Evolutionary conservation across 306 rosid species (phyloP), one percentile per base, ranked within the genome.

Genomic region (Spatholobus suberectus): DNA sequence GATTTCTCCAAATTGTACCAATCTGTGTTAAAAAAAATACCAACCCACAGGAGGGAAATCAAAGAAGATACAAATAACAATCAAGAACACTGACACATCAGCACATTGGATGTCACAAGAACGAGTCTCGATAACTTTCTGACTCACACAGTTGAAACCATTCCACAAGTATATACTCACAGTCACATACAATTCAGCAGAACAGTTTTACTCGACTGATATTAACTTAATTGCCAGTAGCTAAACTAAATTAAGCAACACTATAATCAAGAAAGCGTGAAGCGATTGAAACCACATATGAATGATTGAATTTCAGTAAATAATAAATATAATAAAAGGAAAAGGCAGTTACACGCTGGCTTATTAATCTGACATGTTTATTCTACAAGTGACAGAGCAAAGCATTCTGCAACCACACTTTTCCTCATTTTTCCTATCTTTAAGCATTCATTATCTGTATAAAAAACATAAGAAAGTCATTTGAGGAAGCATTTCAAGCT

Each of bases 1-100:
- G 99, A 95, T 83, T 95, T 95, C 85, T 95, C 99, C 87, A 95
- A 87, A 85, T 95, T 95, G 90, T 95, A 95, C 99, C 99, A 95
- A 83, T 95, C 99, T 61, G 98, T 95, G 87, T 79, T 7, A 6
- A 23, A 34, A 49, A 40, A 73, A 69, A 40, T 3, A 78, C 80
- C 82, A 85, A 74, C 35, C 76, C 82, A 82, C 24, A 41, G 13
- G 32, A 15, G 54, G 1, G 17, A 75, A 75, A 81, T 59, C 73
- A 83, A 51, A 11, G 8, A 63, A 67, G 8, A 77, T 4, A 68
- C 24, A 12, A 29, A 38, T 4, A 75, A 59, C 54, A 23, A 5
- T 10, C 7, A 20, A n/a, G n/a, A n/a, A n/a, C n/a, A n/a, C n/a
- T n/a, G n/a, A 38, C 3, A 35, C 71, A 57, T 24, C 27, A 75